Base-by-base conservation (phyloP, 345 rosid genomes). In the Crucihimalaya himalaica region DNA sequence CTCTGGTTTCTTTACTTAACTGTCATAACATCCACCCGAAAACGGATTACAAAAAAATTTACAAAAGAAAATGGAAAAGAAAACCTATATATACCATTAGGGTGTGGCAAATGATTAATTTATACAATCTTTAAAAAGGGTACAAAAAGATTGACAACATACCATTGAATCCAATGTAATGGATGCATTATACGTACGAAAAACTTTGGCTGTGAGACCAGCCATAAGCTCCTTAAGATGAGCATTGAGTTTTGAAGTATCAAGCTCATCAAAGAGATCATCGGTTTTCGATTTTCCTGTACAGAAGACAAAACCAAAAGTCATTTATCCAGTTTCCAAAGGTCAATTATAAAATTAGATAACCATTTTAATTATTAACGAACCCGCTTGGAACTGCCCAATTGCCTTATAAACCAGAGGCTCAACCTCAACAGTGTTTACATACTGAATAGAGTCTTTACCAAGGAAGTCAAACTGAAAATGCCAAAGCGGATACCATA, bases 191-290 rank as follows among this genome's bases (percentile, higher is more conserved):
- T 86, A 96, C 51, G 99, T 96, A 84, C 98, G 98, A 78, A 96
- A 96, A 40, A 96, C 98, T 86, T 96, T 96, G 40, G 99, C 99
- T 54, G 99, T 96, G 58, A 96, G 97, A 74, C 97, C 98, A 76
- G 97, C 94, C 99, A 96, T 96, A 63, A 96, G 94, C 74, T 86
- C 99, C 86, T 96, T 96, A 43, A 96, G 79, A 81, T 96, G 99
- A 65, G 99, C 85, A 82, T 92, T 96, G 77, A 96, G 86, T 83
- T 92, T 96, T 73, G 80, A 83, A 16, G 99, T 96, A 78, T 96
- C 99, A 81, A 96, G 83, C 82, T 83, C 68, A 75, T 96, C 93
- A 69, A 96, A 96, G 61, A 96, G 98, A 80, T 89, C 91, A 75
- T 90, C 95, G 51, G 68, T 64, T 72, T 78, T 86, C 34, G 77